These are phyloP conservation scores for Verticillium isaacii DNA, from an alignment of 2,329 filamentous ascomycete species.

Conservation along the genomic window DNA sequence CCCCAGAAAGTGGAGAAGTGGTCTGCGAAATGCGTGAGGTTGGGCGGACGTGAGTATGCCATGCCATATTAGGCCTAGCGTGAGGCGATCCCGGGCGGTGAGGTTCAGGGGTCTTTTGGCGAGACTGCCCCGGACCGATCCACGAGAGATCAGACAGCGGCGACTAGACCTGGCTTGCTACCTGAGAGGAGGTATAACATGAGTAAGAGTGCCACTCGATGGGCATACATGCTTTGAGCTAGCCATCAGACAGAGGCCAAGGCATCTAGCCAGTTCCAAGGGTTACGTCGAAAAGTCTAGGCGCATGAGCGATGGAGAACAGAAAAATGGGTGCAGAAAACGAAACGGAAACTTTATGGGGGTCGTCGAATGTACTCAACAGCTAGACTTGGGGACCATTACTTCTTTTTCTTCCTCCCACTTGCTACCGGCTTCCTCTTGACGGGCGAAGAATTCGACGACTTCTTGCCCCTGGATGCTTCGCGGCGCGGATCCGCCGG, in stretches of 20 bases:
- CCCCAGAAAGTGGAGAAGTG: not conserved
- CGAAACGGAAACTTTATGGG: slow-evolving; percentile 5
- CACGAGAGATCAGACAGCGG: not conserved
- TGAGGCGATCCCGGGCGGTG: not conserved
- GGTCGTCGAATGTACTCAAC: not conserved
- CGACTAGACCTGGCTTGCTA: not conserved
- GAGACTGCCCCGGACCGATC: not conserved
- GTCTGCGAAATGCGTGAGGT: not conserved
- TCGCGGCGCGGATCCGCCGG: slow-evolving; percentile 20
- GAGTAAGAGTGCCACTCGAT: not conserved
- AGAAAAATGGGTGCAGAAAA: not conserved
- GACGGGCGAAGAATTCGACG: slow-evolving; percentile 28
- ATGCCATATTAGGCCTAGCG: not conserved
- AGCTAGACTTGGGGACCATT: slow-evolving; percentile 6
- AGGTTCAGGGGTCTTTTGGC: not conserved
- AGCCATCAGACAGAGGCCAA: not conserved
- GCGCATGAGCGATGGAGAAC: not conserved
- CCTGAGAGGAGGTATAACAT: not conserved
- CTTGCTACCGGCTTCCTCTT: slow-evolving; percentile 32
- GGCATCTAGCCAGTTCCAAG: not conserved
- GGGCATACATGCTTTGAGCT: not conserved
- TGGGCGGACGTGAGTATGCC: not conserved
- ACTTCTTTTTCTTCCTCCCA: slow-evolving; percentile 29
- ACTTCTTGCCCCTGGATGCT: slow-evolving; percentile 31
- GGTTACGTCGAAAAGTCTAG: not conserved